Evolutionary conservation across 805 yeast species (phyloP).

Genomic region (Danielia reshetovae): DNA sequence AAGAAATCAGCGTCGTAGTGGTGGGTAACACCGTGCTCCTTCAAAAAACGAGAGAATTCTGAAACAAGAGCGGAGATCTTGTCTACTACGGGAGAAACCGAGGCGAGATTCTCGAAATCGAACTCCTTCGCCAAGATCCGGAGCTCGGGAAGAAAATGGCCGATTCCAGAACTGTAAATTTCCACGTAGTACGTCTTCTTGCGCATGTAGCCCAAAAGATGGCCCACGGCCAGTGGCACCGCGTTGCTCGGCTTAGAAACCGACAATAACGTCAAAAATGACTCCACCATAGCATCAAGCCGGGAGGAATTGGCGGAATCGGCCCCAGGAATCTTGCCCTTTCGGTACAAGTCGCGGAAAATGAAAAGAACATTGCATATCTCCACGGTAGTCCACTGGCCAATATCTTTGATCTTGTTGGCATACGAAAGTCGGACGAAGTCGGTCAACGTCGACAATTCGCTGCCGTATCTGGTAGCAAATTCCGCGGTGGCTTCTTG

Average conservation of each 20-base stretch:
- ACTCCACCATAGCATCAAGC: background rate
- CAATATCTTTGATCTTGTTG: background rate
- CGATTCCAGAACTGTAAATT: slow-evolving; percentile 4
- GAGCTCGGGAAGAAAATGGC: slow-evolving; percentile 6
- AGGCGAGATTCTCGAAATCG: slow-evolving; percentile 1
- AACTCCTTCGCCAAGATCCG: slow-evolving; percentile 3
- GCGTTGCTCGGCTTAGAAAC: background rate
- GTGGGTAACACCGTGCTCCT: slow-evolving; percentile 1
- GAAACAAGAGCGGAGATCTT: slow-evolving; percentile 3
- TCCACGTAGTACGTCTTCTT: background rate
- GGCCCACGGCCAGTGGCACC: background rate
- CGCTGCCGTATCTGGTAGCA: background rate
- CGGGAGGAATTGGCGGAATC: background rate
- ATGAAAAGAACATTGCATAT: slow-evolving; percentile 1
- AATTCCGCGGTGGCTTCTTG: background rate
- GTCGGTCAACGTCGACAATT: slow-evolving; percentile 1
- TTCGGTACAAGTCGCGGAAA: slow-evolving; percentile 1
- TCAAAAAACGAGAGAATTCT: slow-evolving; percentile 4
- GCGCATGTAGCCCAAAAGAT: background rate
- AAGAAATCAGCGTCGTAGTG: slow-evolving; percentile 2
- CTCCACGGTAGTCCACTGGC: slow-evolving; percentile 5
- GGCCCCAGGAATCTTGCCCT: background rate
- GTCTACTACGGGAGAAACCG: slow-evolving; percentile 4
- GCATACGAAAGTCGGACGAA: slow-evolving; percentile 2
- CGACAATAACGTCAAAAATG: background rate